phyloP scores from a whole-genome alignment of 352 stramenopile species.

The Phytophthora cactorum region DNA sequence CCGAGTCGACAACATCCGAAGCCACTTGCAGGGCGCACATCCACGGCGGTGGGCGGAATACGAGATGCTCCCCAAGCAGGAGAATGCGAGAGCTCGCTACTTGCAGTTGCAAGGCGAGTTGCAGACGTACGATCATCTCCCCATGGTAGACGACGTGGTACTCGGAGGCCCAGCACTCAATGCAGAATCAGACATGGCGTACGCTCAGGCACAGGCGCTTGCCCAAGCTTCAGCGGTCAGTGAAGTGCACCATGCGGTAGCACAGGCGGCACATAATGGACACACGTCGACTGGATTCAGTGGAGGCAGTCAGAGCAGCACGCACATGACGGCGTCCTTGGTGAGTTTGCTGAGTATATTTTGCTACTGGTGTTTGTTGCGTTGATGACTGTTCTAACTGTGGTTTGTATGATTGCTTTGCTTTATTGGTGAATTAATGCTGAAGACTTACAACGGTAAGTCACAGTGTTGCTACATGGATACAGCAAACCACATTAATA shows the following conservation, averaged over 20 bases:
- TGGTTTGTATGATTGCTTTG: slow-evolving; percentile 2
- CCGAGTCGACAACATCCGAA: slow-evolving; percentile 88
- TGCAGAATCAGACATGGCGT: slow-evolving; percentile 64
- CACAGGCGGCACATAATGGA: slow-evolving; percentile 17
- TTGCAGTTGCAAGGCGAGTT: slow-evolving; percentile 73
- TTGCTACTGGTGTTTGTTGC: neutral
- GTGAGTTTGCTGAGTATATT: slow-evolving; percentile 34
- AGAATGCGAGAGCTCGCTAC: slow-evolving; percentile 57
- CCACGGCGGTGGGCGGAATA: slow-evolving; percentile 80
- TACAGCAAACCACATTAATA: neutral
- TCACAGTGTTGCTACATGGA: slow-evolving; percentile 2
- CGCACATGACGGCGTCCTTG: slow-evolving; percentile 50
- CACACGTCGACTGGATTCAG: slow-evolving; percentile 23
- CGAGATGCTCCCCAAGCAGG: slow-evolving; percentile 82
- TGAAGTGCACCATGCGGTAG: slow-evolving; percentile 44
- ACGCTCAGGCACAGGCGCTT: slow-evolving; percentile 59
- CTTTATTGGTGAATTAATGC: neutral
- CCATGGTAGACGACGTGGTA: slow-evolving; percentile 79
- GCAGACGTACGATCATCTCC: slow-evolving; percentile 61
- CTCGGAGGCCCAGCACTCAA: slow-evolving; percentile 56
- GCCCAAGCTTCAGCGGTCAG: slow-evolving; percentile 38
- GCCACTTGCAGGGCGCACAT: slow-evolving; percentile 79
- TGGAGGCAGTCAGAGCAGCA: slow-evolving; percentile 18
- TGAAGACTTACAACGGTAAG: slow-evolving; percentile 36
- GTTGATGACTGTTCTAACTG: slow-evolving; percentile 7